Conservation (phyloP, 306 rosid genomes). For the Senna siamea region DNA sequence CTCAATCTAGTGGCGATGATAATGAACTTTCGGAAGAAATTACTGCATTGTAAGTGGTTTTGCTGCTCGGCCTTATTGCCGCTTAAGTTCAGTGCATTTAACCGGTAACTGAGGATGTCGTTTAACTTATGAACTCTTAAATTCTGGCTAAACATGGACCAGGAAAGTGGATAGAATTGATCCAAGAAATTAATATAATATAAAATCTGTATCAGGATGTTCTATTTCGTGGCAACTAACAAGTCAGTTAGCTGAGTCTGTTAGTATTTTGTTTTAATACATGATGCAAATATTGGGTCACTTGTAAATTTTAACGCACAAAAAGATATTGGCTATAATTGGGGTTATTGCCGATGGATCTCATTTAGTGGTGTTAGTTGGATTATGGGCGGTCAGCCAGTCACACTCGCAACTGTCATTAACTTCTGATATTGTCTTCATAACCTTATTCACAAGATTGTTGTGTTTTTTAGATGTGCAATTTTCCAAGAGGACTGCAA, state of each 20-base stretch:
- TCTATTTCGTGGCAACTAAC: too few relatives aligned
- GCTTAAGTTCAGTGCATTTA: background rate
- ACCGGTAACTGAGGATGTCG: background rate
- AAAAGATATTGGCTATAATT: background rate
- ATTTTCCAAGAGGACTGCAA: constrained; percentile 89
- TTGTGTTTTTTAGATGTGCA: constrained; percentile 56
- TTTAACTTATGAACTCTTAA: background rate
- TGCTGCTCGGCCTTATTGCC: constrained; percentile 22
- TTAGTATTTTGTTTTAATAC: too few relatives aligned
- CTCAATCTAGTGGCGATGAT: constrained; percentile 48
- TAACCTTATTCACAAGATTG: background rate
- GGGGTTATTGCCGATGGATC: background rate
- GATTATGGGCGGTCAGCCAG: background rate
- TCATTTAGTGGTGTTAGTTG: background rate
- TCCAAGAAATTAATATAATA: background rate
- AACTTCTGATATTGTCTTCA: background rate
- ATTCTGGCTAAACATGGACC: background rate
- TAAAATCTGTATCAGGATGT: too few relatives aligned
- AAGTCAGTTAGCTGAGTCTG: too few relatives aligned
- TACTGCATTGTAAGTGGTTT: constrained; percentile 76
- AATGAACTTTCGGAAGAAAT: constrained; percentile 86
- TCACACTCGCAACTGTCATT: background rate
- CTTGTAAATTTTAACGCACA: background rate
- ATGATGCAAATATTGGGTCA: background rate
- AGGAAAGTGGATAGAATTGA: background rate